Evolutionary conservation across 2,329 filamentous ascomycete species (phyloP).

Genomic region (Xylaria sp.): DNA sequence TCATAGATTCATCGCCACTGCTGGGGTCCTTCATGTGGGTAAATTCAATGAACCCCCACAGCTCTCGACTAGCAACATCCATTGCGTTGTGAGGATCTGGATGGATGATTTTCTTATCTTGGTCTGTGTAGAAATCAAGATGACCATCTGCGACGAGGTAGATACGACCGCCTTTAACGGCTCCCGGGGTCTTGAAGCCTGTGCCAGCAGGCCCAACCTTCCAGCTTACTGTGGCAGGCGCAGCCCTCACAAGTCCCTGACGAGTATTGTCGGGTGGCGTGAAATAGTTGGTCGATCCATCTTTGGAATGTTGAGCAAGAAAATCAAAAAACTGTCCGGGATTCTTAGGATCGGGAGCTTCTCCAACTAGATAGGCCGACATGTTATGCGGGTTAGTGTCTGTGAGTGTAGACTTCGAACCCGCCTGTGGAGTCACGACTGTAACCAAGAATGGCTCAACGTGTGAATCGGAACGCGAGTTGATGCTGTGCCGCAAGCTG

Average conservation of each 20-base stretch:
- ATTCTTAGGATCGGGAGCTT: constrained; percentile 1
- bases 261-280: constrained; percentile 9
- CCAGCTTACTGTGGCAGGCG: constrained; percentile 8
- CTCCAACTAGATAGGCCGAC: constrained; percentile 28
- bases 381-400: not conserved
- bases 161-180: constrained; percentile 32
- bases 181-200: constrained; percentile 33
- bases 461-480: not conserved
- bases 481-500: not conserved
- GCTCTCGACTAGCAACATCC: constrained; percentile 25
- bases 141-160: constrained; percentile 32
- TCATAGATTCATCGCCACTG: constrained; percentile 49
- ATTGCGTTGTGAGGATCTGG: constrained; percentile 35
- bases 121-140: constrained; percentile 26
- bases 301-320: constrained; percentile 19
- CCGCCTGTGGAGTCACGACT: not conserved
- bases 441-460: constrained; percentile 19
- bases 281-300: constrained; percentile 27
- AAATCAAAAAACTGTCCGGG: constrained; percentile 4
- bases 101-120: constrained; percentile 18
- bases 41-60: constrained; percentile 35
- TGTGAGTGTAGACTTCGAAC: not conserved
- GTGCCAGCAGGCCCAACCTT: constrained; percentile 7
- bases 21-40: constrained; percentile 36
- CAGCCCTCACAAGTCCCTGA: not conserved